phyloP scores from a whole-genome alignment of 768 basidiomycete genomes.

The Suillus plorans region DNA sequence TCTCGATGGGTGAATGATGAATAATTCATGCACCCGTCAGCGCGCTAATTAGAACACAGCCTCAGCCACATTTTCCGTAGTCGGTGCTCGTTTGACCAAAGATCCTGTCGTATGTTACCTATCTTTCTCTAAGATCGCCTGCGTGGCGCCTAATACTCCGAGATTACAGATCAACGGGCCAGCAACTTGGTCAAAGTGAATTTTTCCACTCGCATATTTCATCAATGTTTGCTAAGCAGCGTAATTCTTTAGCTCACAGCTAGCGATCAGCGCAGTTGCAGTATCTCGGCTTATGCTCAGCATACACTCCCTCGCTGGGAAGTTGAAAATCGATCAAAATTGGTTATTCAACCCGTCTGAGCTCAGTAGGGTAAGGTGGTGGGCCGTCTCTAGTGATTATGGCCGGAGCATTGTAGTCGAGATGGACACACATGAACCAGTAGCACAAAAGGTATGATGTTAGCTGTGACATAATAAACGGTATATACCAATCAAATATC shows the following conservation, averaged over 20 bases:
- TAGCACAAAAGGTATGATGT: not conserved
- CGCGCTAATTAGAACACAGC: not conserved
- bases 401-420: constrained; percentile 11
- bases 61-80: constrained; percentile 6
- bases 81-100: constrained; percentile 4
- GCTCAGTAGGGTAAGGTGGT: constrained; percentile 13
- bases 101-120: constrained; percentile 1
- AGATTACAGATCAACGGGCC: constrained; percentile 5
- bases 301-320: constrained; percentile 13
- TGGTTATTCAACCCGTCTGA: constrained; percentile 17
- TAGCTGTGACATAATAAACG: not conserved
- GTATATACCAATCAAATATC: not conserved
- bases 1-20: constrained; percentile 9
- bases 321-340: constrained; percentile 5
- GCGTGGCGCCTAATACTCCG: not conserved
- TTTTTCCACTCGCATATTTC: not conserved
- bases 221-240: not conserved
- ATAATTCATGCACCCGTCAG: not conserved
- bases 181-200: constrained; percentile 11
- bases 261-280: constrained; percentile 10
- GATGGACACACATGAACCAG: constrained; percentile 11
- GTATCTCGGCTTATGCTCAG: constrained; percentile 16
- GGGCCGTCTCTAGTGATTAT: not conserved
- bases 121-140: not conserved
- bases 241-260: constrained; percentile 3